Base-by-base conservation (phyloP, 108 stramenopile genomes). In the Cylindrotheca fusiformis region DNA sequence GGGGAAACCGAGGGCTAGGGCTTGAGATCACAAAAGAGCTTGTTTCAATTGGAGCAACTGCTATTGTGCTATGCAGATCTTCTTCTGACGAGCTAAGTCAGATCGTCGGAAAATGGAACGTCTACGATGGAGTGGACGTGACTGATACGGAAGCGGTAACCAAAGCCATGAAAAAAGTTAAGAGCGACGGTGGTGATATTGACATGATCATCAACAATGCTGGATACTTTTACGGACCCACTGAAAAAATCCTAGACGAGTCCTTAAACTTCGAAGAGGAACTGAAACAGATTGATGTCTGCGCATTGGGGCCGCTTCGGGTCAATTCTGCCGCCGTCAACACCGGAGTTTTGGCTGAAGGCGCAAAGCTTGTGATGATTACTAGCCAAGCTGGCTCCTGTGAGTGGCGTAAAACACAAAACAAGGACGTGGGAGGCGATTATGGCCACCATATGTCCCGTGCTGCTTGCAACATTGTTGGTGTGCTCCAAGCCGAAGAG, bases 381-480 rank as follows among this genome's bases (percentile, higher is more conserved):
- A 93, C 95, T 5, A 92, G 90, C 27, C 93, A 96, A 65, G 95
- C 91, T 8, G 95, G 95, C 31, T 90, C 88, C 12, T 72, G 80
- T 36, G 85, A 87, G 44, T 94, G 93, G 93, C 74, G 93, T 23
- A 41, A 63, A 20, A 83, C 82, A 25, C 93, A 94, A 64, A 94
- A 94, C 68, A 79, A 77, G 67, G 81, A 82, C 46, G 53, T 63
- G 58, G 90, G 90, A 24, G 85, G 84, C 6, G 88, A 94, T 72
- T 94, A 91, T 68, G 93, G 93, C 18, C 95, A 96, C 76, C 95
- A 96, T 75, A 96, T 96, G 95, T 86, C 84, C 25, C 87, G 91
- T 23, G 90, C 93, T 23, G 91, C 93, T 2, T 85, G 87, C 70
- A 96, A 94, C 76, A 96, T 96, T 82, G 87, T 79, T 45, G 88